Percentiles rank a stretch among this genome's conserved stretches.
Evolutionary conservation across 805 yeast species (phyloP).

Genomic region (Wickerhamiella cacticola): DNA sequence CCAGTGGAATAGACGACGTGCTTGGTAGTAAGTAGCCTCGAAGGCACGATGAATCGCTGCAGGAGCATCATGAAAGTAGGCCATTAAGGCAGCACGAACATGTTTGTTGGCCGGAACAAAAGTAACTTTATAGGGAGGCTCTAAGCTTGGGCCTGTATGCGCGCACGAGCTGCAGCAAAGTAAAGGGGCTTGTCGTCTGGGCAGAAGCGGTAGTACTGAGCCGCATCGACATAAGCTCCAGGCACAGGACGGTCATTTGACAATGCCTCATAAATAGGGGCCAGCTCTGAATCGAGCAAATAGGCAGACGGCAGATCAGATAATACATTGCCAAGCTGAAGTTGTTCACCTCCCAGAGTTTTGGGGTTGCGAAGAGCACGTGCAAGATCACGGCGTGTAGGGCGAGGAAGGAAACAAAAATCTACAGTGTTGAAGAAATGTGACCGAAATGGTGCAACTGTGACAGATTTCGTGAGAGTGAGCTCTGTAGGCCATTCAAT

Average conservation of each 20-base stretch:
- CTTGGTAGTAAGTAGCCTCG: not conserved
- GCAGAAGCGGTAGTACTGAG: not conserved
- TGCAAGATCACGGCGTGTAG: not conserved
- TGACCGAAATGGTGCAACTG: not conserved
- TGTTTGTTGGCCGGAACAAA: not conserved
- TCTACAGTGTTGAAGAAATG: not conserved
- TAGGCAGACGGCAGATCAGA: not conserved
- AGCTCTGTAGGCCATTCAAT: not conserved
- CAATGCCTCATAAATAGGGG: too few relatives aligned
- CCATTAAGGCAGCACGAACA: not conserved
- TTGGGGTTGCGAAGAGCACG: not conserved
- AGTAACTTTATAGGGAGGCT: not conserved
- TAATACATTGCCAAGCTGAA: not conserved
- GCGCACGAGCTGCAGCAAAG: not conserved
- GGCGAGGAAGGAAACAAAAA: not conserved
- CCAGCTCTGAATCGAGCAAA: too few relatives aligned
- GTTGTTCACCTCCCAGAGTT: not conserved
- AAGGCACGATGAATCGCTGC: not conserved
- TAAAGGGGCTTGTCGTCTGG: not conserved
- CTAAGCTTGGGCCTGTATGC: not conserved
- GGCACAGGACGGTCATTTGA: too few relatives aligned
- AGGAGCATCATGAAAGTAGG: not conserved
- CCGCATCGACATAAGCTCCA: too few relatives aligned
- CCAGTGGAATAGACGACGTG: not conserved
- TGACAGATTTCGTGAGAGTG: too few relatives aligned